Evolutionary conservation across 768 basidiomycete genomes (phyloP), one percentile per base, ranked within the genome.

Genomic region (Imleria badia): DNA sequence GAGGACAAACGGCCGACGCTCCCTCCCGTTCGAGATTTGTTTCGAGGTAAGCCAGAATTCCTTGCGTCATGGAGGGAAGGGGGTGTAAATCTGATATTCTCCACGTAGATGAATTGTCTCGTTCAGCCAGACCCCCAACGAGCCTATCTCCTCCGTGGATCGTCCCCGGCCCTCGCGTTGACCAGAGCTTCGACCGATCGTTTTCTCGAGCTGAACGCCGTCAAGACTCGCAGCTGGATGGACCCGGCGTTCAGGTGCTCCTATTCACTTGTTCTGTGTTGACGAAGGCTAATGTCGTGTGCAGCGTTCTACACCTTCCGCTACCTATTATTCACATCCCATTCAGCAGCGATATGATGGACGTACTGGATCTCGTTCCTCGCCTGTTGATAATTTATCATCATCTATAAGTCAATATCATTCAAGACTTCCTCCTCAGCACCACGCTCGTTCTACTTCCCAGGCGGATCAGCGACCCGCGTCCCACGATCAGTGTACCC

Each of bases 21-120:
- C 54, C 87, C 87, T 38, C 79, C 86, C 44, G 87, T 89, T 51
- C 83, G 85, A 46, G 84, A 86, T 68, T 71, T 89, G 55, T 84
- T 89, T 65, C 73, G 79, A 76, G 81, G 87, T 85, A 53, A 61
- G 59, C 48, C 46, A 45, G n/a, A 3, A 10, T 35, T 39, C 35
- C 46, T 48, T 34, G 26, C 44, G 8, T 53, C 36, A 14, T 50
- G n/a, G n/a, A n/a, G n/a, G n/a, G 34, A 38, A 44, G 35, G 12
- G 23, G 22, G n/a, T 14, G 36, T 34, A 34, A 42, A 41, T 45
- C 44, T 59, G 36, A 59, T 45, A 10, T 19, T 46, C 41, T 19
- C 39, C 40, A 35, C 34, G 13, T 41, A 81, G 81, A 77, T 65
- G 83, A 84, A 61, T 67, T 83, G 19, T 75, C 79, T 33, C 72